Conservation (phyloP, 2,329 filamentous ascomycete genomes). For the Aphanocladium album region DNA sequence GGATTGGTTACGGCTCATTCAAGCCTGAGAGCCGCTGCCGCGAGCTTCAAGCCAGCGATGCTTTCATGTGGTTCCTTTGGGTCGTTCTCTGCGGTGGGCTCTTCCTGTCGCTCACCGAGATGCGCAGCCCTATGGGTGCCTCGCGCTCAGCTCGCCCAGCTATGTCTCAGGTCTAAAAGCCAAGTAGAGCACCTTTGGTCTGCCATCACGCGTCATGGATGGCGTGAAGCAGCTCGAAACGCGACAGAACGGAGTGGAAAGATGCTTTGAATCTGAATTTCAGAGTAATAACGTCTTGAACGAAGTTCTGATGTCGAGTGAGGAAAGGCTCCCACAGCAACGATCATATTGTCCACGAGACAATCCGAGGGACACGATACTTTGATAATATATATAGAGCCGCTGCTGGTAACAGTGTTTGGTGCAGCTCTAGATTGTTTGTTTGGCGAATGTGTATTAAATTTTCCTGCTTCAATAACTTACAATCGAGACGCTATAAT, state of each 20-base stretch:
- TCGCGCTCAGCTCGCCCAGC: slow-evolving; percentile 40
- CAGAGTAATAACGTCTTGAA: too few relatives aligned
- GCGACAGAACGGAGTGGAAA: neutral
- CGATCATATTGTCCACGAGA: too few relatives aligned
- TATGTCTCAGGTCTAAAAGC: slow-evolving; percentile 49
- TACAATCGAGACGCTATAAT: neutral
- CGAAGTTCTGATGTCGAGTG: too few relatives aligned
- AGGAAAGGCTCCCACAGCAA: too few relatives aligned
- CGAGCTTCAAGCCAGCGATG: slow-evolving; percentile 67
- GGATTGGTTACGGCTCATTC: slow-evolving; percentile 58
- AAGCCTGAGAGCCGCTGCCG: slow-evolving; percentile 62
- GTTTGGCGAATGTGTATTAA: neutral
- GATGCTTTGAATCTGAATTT: neutral
- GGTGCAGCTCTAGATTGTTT: neutral
- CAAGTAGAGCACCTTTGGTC: neutral
- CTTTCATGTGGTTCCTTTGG: slow-evolving; percentile 78
- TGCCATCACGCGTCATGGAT: neutral
- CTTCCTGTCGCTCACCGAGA: slow-evolving; percentile 50
- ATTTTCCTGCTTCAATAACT: neutral
- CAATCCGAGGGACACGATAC: too few relatives aligned
- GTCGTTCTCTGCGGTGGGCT: slow-evolving; percentile 53
- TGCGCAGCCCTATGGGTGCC: slow-evolving; percentile 42
- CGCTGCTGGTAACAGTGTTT: too few relatives aligned
- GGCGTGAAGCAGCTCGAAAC: neutral
- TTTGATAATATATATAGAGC: neutral